Base-by-base conservation (phyloP, 495 filamentous ascomycete species). In the Penicillium tannophilum region DNA sequence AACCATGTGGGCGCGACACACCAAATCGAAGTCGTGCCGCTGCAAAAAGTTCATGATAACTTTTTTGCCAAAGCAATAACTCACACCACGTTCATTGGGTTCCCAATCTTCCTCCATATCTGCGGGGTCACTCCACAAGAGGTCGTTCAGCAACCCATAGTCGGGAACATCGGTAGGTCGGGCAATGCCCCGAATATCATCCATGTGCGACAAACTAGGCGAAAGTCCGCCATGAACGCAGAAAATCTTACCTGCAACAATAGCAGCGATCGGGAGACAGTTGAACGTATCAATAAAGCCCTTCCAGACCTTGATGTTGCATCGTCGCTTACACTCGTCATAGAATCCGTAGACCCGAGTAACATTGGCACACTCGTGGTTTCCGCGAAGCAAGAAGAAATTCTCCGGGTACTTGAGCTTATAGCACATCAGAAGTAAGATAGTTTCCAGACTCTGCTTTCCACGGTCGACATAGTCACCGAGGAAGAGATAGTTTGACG, bases 241-340 rank as follows among this genome's bases (percentile, higher is more conserved):
- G 74, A 99, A 99, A 54, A 99, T 99, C 79, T 99, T 99, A 41
- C 90, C 90, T 2, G 94, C 95, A 23, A 99, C 95, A 64, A 97
- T 98, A 14, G 95, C 83, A 31, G 94, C 94, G 64, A 99, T 97
- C 0, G 95, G 94, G 16, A 99, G 84, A 24, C 86, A 90, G 71
- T 99, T 99, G 81, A 99, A 99, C 16, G 91, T 96, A 71, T 99
- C 94, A 49, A 99, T 86, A 69, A 99, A 99, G 0, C 90, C 93
- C 81, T 98, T 99, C 94, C 94, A 99, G 52, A 97, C 86, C 78
- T 99, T 99, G 69, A 99, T 90, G 70, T 96, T 98, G 77, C 92
- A 96, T 57, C 94, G 83, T 63, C 94, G 84, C 75, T 99, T 99
- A 82, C 94, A 99, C 66, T 99, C 94, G 67, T 99, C 94, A 78